phyloP scores from a whole-genome alignment of 2,329 filamentous ascomycete genomes.

The Phialemoniopsis sp. region DNA sequence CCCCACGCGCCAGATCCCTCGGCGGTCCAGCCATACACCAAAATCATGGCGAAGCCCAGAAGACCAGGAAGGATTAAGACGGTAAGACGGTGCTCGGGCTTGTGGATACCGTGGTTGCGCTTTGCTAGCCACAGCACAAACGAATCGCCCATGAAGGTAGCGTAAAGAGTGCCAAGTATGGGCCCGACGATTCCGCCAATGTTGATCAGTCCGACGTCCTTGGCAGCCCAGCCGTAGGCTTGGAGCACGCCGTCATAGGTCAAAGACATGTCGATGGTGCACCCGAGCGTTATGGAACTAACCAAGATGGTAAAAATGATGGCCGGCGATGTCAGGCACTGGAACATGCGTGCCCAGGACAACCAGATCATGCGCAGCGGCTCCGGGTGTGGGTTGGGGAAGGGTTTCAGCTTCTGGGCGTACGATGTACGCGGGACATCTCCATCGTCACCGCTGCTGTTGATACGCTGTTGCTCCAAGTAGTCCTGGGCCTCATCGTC shows the following conservation, averaged over 20 bases:
- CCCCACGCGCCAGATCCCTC: too few species aligned
- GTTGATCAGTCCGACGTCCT: conserved; percentile 39
- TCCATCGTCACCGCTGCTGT: too few species aligned
- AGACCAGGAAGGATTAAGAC: too few species aligned
- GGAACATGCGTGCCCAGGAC: conserved; percentile 11
- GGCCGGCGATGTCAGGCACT: conserved; percentile 22
- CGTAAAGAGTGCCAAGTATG: conserved; percentile 21
- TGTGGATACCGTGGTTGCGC: too few species aligned
- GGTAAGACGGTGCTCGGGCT: too few species aligned
- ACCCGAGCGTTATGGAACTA: conserved; percentile 28
- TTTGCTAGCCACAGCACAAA: too few species aligned
- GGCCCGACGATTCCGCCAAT: conserved; percentile 39
- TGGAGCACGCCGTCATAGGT: conserved; percentile 29
- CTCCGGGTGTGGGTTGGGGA: conserved; percentile 10
- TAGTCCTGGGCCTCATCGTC: conserved; percentile 21
- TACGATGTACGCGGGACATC: conserved; percentile 9
- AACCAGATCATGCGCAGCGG: conserved; percentile 8
- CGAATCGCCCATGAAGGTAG: conserved; percentile 11
- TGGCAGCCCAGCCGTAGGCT: conserved; percentile 23
- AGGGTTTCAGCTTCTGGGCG: conserved; percentile 25
- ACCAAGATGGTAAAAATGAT: conserved; percentile 30
- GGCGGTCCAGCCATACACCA: too few species aligned
- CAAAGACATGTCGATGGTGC: conserved; percentile 29
- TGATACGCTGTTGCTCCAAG: too few species aligned
- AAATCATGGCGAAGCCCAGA: too few species aligned